These are phyloP conservation scores for Amphichorda felina DNA, from an alignment of 2,329 filamentous ascomycete species.

Conservation along the genomic window DNA sequence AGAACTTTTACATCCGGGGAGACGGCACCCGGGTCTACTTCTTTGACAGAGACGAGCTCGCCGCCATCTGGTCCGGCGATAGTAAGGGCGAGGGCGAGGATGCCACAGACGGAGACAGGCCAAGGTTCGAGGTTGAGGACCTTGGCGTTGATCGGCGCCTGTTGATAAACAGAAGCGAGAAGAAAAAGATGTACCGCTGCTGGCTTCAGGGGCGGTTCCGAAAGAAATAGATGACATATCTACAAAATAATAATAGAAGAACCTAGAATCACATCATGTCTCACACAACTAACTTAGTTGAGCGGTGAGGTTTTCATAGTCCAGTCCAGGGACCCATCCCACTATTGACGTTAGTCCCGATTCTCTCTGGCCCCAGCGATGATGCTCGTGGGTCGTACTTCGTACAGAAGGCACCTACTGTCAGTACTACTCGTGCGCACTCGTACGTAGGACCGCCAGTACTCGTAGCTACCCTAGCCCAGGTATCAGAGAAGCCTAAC, in stretches of 20 bases:
- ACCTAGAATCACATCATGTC: no score
- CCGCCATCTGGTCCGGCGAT: slow-evolving; percentile 59
- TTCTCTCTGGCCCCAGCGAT: no score
- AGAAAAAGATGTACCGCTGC: slow-evolving; percentile 97
- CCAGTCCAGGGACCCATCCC: no score
- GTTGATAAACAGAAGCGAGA: slow-evolving; percentile 80
- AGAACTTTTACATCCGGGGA: slow-evolving; percentile 94
- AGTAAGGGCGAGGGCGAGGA: slow-evolving; percentile 10
- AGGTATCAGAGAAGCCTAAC: slow-evolving; percentile 62
- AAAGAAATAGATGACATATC: slow-evolving; percentile 39
- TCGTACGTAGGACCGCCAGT: no score
- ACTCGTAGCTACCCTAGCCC: slow-evolving; percentile 55
- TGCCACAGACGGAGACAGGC: slow-evolving; percentile 8
- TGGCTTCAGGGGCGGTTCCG: slow-evolving; percentile 82
- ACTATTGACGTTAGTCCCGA: no score
- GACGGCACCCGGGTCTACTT: slow-evolving; percentile 97
- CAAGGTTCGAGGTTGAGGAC: slow-evolving; percentile 58
- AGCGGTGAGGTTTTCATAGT: no score
- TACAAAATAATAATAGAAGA: slow-evolving; percentile 5
- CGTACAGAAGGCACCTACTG: no score
- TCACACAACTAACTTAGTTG: neutral
- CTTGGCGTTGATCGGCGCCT: slow-evolving; percentile 79
- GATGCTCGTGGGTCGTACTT: no score
- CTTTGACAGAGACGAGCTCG: slow-evolving; percentile 78
- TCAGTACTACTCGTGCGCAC: no score